Evolutionary conservation across 371 early-diverging fungal genomes (phyloP).

Genomic region (Syncephalastrum contaminatum): DNA sequence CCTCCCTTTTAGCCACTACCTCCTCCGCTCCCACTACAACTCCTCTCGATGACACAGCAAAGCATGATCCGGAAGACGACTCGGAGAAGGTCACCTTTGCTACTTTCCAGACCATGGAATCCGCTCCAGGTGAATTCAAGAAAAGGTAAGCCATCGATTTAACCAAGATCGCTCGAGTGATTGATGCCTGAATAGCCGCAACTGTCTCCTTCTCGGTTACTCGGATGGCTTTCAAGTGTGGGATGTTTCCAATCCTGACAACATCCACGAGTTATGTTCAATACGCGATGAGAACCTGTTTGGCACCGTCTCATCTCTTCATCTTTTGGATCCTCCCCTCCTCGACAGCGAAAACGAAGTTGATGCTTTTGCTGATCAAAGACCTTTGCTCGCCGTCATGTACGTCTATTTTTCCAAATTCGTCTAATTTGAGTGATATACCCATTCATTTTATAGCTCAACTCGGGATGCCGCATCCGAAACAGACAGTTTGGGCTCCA

Average conservation of each 20-base stretch:
- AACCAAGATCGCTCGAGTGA: neutral
- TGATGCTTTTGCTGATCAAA: slow-evolving; percentile 29
- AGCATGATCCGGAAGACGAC: slow-evolving; percentile 22
- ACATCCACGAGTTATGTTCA: slow-evolving; percentile 71
- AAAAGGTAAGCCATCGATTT: neutral
- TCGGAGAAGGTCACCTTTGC: slow-evolving; percentile 33
- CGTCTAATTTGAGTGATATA: too few relatives aligned
- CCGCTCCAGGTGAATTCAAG: slow-evolving; percentile 7
- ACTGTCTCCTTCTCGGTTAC: slow-evolving; percentile 75
- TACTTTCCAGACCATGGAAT: slow-evolving; percentile 29
- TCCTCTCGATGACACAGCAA: slow-evolving; percentile 8
- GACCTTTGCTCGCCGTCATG: slow-evolving; percentile 54
- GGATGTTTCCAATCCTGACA: slow-evolving; percentile 70
- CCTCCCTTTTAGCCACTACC: slow-evolving; percentile 12
- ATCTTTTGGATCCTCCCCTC: slow-evolving; percentile 30
- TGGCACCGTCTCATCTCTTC: slow-evolving; percentile 50
- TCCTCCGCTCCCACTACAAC: slow-evolving; percentile 2
- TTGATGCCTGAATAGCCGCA: slow-evolving; percentile 24
- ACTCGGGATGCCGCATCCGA: slow-evolving; percentile 6
- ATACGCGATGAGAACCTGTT: slow-evolving; percentile 50
- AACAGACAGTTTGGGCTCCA: slow-evolving; percentile 2
- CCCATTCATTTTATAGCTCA: neutral
- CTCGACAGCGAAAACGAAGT: slow-evolving; percentile 15
- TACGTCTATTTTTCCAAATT: slow-evolving; percentile 19
- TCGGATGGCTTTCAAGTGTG: slow-evolving; percentile 81